These are phyloP conservation scores for Jackrogersella multiformis DNA, from an alignment of 495 filamentous ascomycete genomes.

Conservation along the genomic window DNA sequence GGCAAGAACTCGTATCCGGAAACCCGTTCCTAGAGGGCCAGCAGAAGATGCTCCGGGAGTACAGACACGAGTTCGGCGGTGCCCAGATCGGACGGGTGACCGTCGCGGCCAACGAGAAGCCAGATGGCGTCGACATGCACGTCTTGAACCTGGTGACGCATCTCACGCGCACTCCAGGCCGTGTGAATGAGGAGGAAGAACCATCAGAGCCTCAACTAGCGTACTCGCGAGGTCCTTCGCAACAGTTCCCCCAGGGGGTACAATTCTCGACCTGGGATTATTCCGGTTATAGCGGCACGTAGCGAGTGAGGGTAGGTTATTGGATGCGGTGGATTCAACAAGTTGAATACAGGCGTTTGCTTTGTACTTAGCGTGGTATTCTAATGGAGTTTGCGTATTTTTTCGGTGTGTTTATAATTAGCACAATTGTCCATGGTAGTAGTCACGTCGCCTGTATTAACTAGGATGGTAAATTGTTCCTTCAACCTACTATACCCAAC, in stretches of 20 bases:
- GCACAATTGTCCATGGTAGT: too few relatives aligned
- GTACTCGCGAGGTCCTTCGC: background rate
- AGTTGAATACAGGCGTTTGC: background rate
- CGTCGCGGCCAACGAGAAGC: background rate
- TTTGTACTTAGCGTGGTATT: background rate
- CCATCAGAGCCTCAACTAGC: background rate
- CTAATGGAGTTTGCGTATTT: background rate
- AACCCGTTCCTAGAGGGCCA: conserved; percentile 18
- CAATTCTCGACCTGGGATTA: background rate
- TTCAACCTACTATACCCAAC: too few relatives aligned
- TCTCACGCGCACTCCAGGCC: background rate
- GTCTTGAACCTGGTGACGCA: conserved; percentile 17
- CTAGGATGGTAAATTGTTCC: too few relatives aligned
- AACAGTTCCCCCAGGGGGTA: background rate
- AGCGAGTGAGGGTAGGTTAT: background rate
- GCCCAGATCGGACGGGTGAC: conserved; percentile 9
- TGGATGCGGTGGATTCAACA: background rate
- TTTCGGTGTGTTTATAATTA: too few relatives aligned
- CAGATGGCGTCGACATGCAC: background rate
- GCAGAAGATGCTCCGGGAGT: conserved; percentile 13
- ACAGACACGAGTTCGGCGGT: background rate
- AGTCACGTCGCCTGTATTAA: too few relatives aligned
- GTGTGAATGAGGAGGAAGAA: background rate
- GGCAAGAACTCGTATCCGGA: background rate
- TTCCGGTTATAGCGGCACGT: background rate